A percentile compares a stretch with the other conserved stretches of the same genome.
Conservation (phyloP, 345 rosid species). For the Camelina sativa region DNA sequence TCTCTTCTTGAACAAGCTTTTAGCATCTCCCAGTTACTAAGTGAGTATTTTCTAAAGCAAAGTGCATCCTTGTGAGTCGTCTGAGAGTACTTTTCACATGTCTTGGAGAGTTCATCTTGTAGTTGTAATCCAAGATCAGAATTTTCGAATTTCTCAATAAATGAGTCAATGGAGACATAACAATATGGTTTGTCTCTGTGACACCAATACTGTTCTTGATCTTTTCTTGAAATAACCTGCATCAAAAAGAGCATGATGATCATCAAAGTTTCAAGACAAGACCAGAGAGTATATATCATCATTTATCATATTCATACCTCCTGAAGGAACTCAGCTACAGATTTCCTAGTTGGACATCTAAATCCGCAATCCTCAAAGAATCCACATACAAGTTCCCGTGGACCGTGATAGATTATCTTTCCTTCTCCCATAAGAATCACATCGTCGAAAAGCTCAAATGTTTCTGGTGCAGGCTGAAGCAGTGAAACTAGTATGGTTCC, state of each 20-base stretch:
- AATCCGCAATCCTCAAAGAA: constrained; percentile 74
- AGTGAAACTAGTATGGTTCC: constrained; percentile 83
- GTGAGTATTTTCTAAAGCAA: constrained; percentile 45
- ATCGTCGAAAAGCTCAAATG: constrained; percentile 74
- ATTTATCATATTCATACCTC: constrained; percentile 52
- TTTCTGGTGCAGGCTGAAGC: constrained; percentile 86
- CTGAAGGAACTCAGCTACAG: constrained; percentile 85
- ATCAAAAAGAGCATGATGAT: neutral
- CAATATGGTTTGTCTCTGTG: constrained; percentile 41
- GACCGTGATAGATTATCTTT: constrained; percentile 77
- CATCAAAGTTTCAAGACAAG: neutral
- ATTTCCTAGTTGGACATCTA: constrained; percentile 80
- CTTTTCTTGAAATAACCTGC: constrained; percentile 57
- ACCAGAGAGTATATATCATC: neutral
- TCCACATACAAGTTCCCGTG: constrained; percentile 63
- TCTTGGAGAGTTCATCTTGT: constrained; percentile 42
- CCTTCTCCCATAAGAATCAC: constrained; percentile 83
- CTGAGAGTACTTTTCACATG: constrained; percentile 36
- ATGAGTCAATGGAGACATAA: constrained; percentile 48
- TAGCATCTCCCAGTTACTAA: constrained; percentile 49
- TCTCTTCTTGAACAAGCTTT: constrained; percentile 57
- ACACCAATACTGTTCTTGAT: constrained; percentile 58
- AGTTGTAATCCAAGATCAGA: constrained; percentile 41
- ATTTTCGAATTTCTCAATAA: constrained; percentile 42
- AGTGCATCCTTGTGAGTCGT: constrained; percentile 36